Conservation (phyloP, 352 stramenopile species). For the Globisporangium sylvaticum region DNA sequence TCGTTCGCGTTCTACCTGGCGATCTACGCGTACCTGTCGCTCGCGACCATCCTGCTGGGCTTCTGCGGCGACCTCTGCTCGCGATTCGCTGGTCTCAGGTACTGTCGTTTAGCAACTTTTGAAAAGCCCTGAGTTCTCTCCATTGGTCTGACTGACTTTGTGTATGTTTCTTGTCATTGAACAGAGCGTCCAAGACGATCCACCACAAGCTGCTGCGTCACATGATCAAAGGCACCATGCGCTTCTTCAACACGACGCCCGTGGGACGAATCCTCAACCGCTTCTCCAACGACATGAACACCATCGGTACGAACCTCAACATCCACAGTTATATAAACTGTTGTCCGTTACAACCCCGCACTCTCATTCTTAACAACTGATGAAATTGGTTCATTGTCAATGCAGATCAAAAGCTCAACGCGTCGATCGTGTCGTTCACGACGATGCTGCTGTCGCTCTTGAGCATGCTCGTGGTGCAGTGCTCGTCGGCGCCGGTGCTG, state of each 20-base stretch:
- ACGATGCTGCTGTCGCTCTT: slow-evolving; percentile 44
- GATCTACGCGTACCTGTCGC: slow-evolving; percentile 54
- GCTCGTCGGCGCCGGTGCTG: slow-evolving; percentile 37
- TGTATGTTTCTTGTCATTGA: not conserved
- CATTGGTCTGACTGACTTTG: slow-evolving; percentile 5
- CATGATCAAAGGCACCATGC: slow-evolving; percentile 74
- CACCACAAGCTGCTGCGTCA: slow-evolving; percentile 56
- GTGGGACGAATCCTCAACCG: slow-evolving; percentile 76
- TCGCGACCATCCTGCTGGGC: slow-evolving; percentile 46
- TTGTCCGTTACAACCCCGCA: not conserved
- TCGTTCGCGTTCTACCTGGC: slow-evolving; percentile 45
- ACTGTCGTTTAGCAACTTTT: slow-evolving; percentile 4
- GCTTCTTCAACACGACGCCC: slow-evolving; percentile 84
- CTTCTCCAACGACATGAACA: slow-evolving; percentile 69
- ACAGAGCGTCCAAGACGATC: slow-evolving; percentile 56
- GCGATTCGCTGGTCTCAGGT: slow-evolving; percentile 53
- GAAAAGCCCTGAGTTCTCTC: not conserved
- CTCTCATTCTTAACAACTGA: not conserved
- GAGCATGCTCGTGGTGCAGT: slow-evolving; percentile 55
- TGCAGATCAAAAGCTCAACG: slow-evolving; percentile 59
- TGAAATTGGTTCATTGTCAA: not conserved
- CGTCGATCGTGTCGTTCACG: slow-evolving; percentile 35
- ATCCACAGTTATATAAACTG: not conserved
- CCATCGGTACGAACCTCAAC: slow-evolving; percentile 38
- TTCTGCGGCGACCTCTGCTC: slow-evolving; percentile 45